Base-by-base conservation (phyloP, 164 flowering plant genomes). In the Berberis thunbergii region DNA sequence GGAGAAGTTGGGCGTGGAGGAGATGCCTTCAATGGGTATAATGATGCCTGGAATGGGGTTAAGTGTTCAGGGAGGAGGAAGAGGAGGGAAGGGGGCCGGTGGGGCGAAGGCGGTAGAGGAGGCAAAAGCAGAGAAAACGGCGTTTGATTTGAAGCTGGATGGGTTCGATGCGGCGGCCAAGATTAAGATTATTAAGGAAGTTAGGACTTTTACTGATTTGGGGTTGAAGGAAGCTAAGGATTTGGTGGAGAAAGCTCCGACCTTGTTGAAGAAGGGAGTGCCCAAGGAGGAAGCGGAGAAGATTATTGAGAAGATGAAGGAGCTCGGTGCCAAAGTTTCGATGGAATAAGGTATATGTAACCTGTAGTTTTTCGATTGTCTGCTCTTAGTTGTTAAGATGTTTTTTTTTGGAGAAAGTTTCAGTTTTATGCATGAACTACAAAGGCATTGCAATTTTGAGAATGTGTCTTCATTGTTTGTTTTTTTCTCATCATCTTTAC, bases 141-240 rank as follows among this genome's bases (percentile, higher is more conserved):
- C 83, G 3, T 93, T 86, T 62, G 96, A 93, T 75, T 67, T 93
- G 81, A 93, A 84, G 77, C 79, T 89, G 38, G 94, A 93, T 61
- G 87, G 82, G 6, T 89, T 78, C 44, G 98, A 89, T 52, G 87
- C 96, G 1, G 87, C 79, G 3, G 69, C 84, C 26, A 93, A 88
- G 89, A 81, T 93, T 61, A 92, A 88, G 80, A 80, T 92, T 66
- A 92, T 89, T 43, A 92, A 92, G 80, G 98, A 92, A 68, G 96
- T 89, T 65, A 84, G 96, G 67, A 67, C 81, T 53, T 87, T 84
- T 72, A 92, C 96, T 54, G 87, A 78, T 67, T 67, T 76, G 69
- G 79, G 79, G 49, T 64, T 76, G 4, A 76, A 76, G 61, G 79
- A 76, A 45, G 79, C 79, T n/a, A 76, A 76, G 66, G 79, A 76